phyloP scores from a whole-genome alignment of 2,329 filamentous ascomycete genomes.

The Aspergillus felis region DNA sequence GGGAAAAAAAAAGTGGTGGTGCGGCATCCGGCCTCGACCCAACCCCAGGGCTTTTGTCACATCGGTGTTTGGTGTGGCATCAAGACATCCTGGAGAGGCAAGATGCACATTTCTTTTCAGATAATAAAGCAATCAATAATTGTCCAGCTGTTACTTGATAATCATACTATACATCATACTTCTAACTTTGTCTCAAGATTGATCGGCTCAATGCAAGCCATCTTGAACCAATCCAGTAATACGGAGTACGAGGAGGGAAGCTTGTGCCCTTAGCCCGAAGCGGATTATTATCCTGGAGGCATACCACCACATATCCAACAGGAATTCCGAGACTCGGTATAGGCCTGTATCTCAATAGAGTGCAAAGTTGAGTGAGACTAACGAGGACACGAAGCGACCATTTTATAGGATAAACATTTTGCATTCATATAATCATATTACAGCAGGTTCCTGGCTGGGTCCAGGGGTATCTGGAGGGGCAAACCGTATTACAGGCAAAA shows the following conservation, averaged over 20 bases:
- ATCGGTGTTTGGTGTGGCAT: not conserved
- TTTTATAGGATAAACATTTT: no score
- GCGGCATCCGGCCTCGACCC: slow-evolving; percentile 17
- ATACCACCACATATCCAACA: not conserved
- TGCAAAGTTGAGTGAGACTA: not conserved
- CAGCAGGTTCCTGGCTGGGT: not conserved
- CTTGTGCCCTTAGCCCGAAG: not conserved
- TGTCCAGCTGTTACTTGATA: not conserved
- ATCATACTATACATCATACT: not conserved
- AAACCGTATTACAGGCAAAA: not conserved
- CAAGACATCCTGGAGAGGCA: not conserved
- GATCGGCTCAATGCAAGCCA: not conserved
- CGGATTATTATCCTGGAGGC: not conserved
- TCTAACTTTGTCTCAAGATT: not conserved
- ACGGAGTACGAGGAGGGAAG: not conserved
- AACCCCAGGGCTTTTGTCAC: slow-evolving; percentile 19
- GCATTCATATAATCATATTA: not conserved
- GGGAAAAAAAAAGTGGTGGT: slow-evolving; percentile 23
- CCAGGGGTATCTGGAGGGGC: not conserved
- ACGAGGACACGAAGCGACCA: no score
- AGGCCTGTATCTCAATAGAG: not conserved
- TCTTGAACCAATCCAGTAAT: not conserved
- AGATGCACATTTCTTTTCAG: slow-evolving; percentile 1
- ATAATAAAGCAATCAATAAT: not conserved
- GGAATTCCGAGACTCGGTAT: not conserved